Evolutionary conservation across 2,329 filamentous ascomycete species (phyloP).

Genomic region (Aspergillaceae sp.): DNA sequence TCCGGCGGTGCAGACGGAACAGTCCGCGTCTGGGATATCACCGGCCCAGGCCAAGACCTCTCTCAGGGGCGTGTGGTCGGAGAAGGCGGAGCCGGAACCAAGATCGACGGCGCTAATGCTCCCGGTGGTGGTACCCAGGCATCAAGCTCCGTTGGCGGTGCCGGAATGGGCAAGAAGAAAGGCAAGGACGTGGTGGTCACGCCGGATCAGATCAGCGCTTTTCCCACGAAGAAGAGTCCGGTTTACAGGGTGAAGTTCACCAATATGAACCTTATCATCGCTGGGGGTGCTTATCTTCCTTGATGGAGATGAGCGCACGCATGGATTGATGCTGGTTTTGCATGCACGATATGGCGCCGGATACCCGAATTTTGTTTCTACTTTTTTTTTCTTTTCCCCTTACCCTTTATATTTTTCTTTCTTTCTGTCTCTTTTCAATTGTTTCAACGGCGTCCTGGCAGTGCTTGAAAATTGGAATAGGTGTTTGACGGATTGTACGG

Average conservation of each 20-base stretch:
- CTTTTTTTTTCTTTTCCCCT: not conserved
- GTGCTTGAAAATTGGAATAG: not conserved
- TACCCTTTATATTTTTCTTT: not conserved
- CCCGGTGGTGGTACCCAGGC: constrained; percentile 34
- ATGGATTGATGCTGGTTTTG: constrained; percentile 2
- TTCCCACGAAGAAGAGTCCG: constrained; percentile 91
- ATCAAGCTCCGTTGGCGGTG: constrained; percentile 37
- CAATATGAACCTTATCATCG: constrained; percentile 86
- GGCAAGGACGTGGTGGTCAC: constrained; percentile 84
- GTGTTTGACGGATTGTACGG: not conserved
- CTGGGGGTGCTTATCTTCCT: constrained; percentile 63
- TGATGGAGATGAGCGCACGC: constrained; percentile 11
- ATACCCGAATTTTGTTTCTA: constrained; percentile 8
- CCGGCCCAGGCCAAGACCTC: constrained; percentile 54
- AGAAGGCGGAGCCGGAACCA: constrained; percentile 41
- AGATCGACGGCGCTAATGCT: constrained; percentile 46
- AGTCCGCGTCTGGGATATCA: constrained; percentile 88
- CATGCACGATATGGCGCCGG: constrained; percentile 10
- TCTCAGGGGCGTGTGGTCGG: constrained; percentile 47
- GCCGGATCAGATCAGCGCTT: constrained; percentile 88
- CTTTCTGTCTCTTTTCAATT: not conserved
- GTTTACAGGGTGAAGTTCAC: constrained; percentile 92
- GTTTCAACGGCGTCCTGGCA: not conserved
- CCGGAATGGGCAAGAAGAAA: constrained; percentile 54
- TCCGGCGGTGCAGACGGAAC: constrained; percentile 89